These are phyloP conservation scores for Persicaria maculosa DNA, from an alignment of 148 eudicot genomes.

Conservation along the genomic window DNA sequence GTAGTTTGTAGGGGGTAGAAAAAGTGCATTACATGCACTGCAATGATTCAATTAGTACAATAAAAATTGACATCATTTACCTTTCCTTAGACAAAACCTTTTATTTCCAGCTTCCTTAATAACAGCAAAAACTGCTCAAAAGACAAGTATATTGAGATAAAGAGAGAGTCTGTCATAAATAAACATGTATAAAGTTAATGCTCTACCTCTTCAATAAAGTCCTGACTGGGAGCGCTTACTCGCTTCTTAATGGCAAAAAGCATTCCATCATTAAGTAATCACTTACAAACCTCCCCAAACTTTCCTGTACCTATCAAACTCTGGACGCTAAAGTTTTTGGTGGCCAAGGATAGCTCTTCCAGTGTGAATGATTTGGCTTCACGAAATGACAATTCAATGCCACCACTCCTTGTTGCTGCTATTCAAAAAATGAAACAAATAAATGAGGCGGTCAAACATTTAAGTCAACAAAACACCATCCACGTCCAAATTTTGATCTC, in stretches of 20 bases:
- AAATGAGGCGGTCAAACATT: background rate
- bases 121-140: too few relatives aligned
- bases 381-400: constrained; percentile 51
- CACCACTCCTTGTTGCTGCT: constrained; percentile 19
- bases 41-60: too few relatives aligned
- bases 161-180: background rate
- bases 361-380: constrained; percentile 64
- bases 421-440: background rate
- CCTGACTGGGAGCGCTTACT: constrained; percentile 55
- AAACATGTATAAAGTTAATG: background rate
- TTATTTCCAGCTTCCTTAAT: too few relatives aligned
- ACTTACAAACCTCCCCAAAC: constrained; percentile 91
- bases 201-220: constrained; percentile 81
- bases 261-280: constrained; percentile 80
- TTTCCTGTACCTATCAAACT: constrained; percentile 87
- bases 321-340: constrained; percentile 61
- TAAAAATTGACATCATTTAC: too few relatives aligned
- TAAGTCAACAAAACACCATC: too few relatives aligned
- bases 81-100: too few relatives aligned
- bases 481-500: too few relatives aligned
- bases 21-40: too few relatives aligned
- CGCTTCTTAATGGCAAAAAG: constrained; percentile 86
- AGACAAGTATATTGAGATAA: too few relatives aligned
- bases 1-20: too few relatives aligned
- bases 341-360: constrained; percentile 72